These are phyloP conservation scores for Cyclotella cryptica DNA, from an alignment of 108 stramenopile genomes.

Conservation along the genomic window DNA sequence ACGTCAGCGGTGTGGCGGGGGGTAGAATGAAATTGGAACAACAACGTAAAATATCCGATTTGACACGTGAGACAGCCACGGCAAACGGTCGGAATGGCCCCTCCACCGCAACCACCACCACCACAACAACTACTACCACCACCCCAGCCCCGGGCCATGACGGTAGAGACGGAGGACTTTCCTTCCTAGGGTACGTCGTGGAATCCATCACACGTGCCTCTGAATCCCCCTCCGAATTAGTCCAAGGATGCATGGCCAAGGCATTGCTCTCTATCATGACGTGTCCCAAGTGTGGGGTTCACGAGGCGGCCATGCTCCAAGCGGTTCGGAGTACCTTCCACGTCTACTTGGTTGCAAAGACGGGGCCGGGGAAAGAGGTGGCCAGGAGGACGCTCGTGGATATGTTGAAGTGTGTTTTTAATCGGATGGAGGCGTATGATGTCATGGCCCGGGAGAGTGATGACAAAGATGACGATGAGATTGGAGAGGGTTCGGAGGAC, in stretches of 20 bases:
- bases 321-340: conserved; percentile 94
- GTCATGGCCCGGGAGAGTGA: conserved; percentile 41
- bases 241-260: conserved; percentile 67
- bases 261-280: conserved; percentile 70
- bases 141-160: conserved; percentile 26
- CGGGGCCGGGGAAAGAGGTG: conserved; percentile 70
- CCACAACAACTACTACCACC: not conserved
- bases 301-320: conserved; percentile 92
- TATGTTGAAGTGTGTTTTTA: conserved; percentile 90
- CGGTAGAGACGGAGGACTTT: conserved; percentile 39
- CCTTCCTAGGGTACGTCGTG: conserved; percentile 47
- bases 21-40: conserved; percentile 60
- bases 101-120: no score
- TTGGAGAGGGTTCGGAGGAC: not conserved
- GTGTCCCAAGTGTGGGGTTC: conserved; percentile 83
- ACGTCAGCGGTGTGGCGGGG: conserved; percentile 81
- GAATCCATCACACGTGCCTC: conserved; percentile 54
- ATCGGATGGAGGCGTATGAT: conserved; percentile 92
- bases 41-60: conserved; percentile 34
- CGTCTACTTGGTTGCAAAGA: conserved; percentile 91
- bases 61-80: conserved; percentile 7
- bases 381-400: conserved; percentile 91
- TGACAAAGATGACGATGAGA: conserved; percentile 6
- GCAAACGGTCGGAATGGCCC: not conserved
- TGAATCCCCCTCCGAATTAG: conserved; percentile 53